Base-by-base conservation (phyloP, 1,139 yeast genomes). In the Yamadazyma friedrichii region DNA sequence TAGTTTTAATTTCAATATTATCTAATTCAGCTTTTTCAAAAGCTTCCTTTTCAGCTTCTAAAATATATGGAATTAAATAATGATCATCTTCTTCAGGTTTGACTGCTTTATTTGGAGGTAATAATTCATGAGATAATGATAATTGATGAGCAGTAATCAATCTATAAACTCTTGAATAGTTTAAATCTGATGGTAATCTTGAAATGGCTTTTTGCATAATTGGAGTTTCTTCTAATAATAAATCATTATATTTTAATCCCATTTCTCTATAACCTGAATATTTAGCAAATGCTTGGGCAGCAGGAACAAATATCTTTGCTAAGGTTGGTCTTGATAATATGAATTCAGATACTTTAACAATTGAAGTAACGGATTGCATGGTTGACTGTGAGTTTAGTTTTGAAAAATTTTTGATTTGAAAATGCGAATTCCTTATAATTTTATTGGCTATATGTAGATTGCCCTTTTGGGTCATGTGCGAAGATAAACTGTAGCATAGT, bases 21-120 rank as follows among this genome's bases (percentile, higher is more conserved):
- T 91, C 96, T 60, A 93, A 80, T 62, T 85, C 95, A 49, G 77
- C 81, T 72, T 85, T 88, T 75, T 91, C 98, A 53, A 79, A 76
- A 40, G 84, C 85, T 67, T 88, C 97, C 61, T 88, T 89, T 73
- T 91, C 98, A 48, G 94, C 95, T 74, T 91, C 97, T 62, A 91
- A 78, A 50, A 91, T 74, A 74, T 86, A 87, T 55, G 97, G 98
- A 48, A 87, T 69, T 61, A 93, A 78, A 70, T 88, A 89, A 55
- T 88, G 84, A 46, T 74, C 75, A 70, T 93, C 98, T 57, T 91
- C 91, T 61, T 82, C 88, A 30, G 91, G 80, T 62, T 82, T 80
- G 50, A 87, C 72, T 55, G 85, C 86, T 69, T 93, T 84, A 60
- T 77, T 77, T 53, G 81, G 75, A 55, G 98, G 96, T 58, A 93